Evolutionary conservation across 352 stramenopile genomes (phyloP).

Genomic region (Phytopythium litorale): DNA sequence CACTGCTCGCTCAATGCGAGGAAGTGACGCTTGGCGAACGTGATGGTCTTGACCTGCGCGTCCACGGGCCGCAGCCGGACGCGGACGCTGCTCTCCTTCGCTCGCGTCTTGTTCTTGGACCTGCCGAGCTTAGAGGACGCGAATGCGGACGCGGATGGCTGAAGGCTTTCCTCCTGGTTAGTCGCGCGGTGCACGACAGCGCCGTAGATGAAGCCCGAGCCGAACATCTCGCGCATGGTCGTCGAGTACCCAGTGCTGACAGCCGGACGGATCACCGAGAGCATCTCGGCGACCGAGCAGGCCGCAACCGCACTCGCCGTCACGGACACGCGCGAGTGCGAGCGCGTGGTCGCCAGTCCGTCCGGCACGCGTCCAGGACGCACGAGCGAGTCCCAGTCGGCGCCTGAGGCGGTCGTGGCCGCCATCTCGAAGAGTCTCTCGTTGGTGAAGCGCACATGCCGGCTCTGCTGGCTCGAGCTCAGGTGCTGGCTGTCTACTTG

Average conservation of each 20-base stretch:
- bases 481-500: background rate
- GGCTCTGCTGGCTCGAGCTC: background rate
- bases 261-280: constrained; percentile 24
- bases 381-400: constrained; percentile 1
- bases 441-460: background rate
- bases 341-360: background rate
- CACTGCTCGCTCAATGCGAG: constrained; percentile 38
- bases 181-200: constrained; percentile 28
- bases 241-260: constrained; percentile 23
- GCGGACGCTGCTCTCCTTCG: background rate
- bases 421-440: constrained; percentile 4
- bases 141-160: background rate
- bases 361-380: background rate
- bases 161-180: background rate
- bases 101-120: background rate
- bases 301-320: constrained; percentile 16
- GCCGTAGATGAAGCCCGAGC: constrained; percentile 43
- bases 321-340: background rate
- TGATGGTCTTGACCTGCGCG: constrained; percentile 28
- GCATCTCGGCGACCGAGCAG: constrained; percentile 35
- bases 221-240: constrained; percentile 39
- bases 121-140: background rate
- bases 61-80: constrained; percentile 4
- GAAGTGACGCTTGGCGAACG: constrained; percentile 34
- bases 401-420: background rate